A percentile compares a stretch with the other conserved stretches of the same genome.
These are phyloP conservation scores for Dothideomycetes sp. DNA, from an alignment of 2,329 filamentous ascomycete genomes.

Conservation along the genomic window DNA sequence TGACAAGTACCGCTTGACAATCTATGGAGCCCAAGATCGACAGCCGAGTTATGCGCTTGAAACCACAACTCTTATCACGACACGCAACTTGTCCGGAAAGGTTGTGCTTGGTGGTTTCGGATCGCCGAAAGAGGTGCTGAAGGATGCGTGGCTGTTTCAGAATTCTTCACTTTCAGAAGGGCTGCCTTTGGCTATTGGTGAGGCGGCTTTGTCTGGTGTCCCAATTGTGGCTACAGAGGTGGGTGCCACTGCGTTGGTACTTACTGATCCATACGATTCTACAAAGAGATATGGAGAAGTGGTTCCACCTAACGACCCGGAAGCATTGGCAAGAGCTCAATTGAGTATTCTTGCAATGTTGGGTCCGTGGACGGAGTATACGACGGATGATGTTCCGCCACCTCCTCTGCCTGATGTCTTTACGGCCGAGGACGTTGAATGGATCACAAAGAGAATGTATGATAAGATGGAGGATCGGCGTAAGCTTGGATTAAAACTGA, in stretches of 20 bases:
- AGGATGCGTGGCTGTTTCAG: conserved; percentile 34
- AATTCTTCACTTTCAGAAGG: conserved; percentile 48
- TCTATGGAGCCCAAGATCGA: conserved; percentile 54
- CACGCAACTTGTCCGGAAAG: conserved; percentile 39
- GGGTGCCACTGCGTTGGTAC: conserved; percentile 42
- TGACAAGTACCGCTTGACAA: conserved; percentile 49
- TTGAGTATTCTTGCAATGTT: conserved; percentile 51
- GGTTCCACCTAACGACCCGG: conserved; percentile 52
- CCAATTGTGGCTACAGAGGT: conserved; percentile 47
- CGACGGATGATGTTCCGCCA: conserved; percentile 34
- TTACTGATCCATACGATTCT: conserved; percentile 37
- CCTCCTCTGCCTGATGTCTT: conserved; percentile 38
- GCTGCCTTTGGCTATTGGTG: conserved; percentile 45
- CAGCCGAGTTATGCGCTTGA: conserved; percentile 50
- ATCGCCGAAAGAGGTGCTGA: conserved; percentile 37
- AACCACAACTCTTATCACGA: conserved; percentile 46
- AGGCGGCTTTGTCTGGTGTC: conserved; percentile 45
- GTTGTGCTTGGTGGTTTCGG: conserved; percentile 46
- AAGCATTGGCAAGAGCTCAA: conserved; percentile 48
- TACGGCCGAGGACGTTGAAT: conserved; percentile 38
- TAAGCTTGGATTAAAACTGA: conserved; percentile 47
- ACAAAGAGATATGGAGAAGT: conserved; percentile 47
- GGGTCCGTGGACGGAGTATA: conserved; percentile 49
- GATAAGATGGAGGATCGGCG: conserved; percentile 44
- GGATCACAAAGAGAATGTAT: conserved; percentile 48